Evolutionary conservation across 257 asterid genomes (phyloP), one percentile per base, ranked within the genome.

Genomic region (Penstemon newberryi): DNA sequence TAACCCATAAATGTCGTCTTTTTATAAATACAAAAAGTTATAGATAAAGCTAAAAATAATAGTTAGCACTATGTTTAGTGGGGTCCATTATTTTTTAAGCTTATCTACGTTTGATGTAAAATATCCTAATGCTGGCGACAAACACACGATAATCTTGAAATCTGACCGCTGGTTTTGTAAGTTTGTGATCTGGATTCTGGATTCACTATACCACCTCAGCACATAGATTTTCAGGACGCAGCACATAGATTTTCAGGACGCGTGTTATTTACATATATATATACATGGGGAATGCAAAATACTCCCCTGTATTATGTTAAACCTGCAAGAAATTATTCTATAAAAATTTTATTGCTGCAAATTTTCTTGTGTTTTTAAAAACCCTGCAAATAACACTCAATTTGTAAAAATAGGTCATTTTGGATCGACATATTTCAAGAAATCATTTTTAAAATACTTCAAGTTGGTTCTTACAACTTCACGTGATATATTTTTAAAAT

Each of bases 51-150:
- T 47, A 55, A 37, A 5, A 62, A 10, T 46, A 25, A 25, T 25
- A 25, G 33, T 25, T 25, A 25, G 33, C 33, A 60, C 11, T 56
- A 10, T 59, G 63, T 56, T 3, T 68, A 77, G 81, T 65, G 83
- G 81, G 73, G 69, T 33, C 50, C n/a, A 8, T 40, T 37, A 54
- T 40, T 0, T 43, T 3, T 63, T 73, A 81, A 68, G 76, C 84
- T 79, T 82, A 82, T 79, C 83, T 59, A 10, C 56, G 37, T 19
- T 3, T 49, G 36, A n/a, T 5, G 51, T 66, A 25, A 25, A 25
- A 52, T 55, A 11, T 19, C 54, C 47, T 56, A 39, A 8, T 25
- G 12, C 13, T 37, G 25, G 7, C 3, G 11, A 4, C 12, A 56
- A 51, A 18, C 5, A 45, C n/a, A 7, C 5, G 58, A 74, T 56